Base-by-base conservation (phyloP, 169 alveolate genomes). In the Eimeria sp. region DNA sequence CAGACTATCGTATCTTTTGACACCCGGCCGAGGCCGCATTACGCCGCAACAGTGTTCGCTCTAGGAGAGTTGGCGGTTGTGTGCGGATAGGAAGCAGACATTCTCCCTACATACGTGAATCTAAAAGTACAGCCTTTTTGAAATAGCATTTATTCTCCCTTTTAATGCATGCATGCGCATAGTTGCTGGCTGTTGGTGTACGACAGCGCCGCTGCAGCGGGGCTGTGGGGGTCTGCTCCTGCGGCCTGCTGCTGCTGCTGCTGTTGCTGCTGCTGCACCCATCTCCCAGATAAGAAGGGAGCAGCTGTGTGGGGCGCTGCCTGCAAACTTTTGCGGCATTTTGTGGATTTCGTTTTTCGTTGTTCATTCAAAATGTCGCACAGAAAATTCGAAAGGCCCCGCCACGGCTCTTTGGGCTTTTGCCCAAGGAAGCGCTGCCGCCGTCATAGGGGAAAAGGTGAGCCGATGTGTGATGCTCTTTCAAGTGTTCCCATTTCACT, bases 391-490 rank as follows among this genome's bases (percentile, higher is more conserved):
- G 99, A 99, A 98, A 98, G 99, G 96, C 99, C 99, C 76, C 99
- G 99, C 97, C 99, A 99, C 96, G 99, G 99, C 88, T 98, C 99
- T 37, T 98, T 99, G 97, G 99, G 99, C 85, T 99, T 99, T 98
- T 97, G 99, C 88, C 99, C 99, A 37, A 97, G 99, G 96, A 99
- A 99, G 98, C 96, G 99, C 78, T 98, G 99, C 97, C 98, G 98
- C 95, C 95, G 98, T 46, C 99, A 97, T 68, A 98, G 99, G 89
- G 99, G 99, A 37, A 98, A 98, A 95, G 98, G 98, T 93, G 76
- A 66, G 97, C 49, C n/a, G 33, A 13, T 1, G 1, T 1, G 37
- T 33, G 54, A 18, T 13, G 37, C n/a, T 49, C 10, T 64, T 18
- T 23, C 43, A 0, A 6, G 6, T 8, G 54, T 46, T 37, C 1